These are phyloP conservation scores for Aspergillus uvarum DNA, from an alignment of 2,329 filamentous ascomycete genomes.

Conservation along the genomic window DNA sequence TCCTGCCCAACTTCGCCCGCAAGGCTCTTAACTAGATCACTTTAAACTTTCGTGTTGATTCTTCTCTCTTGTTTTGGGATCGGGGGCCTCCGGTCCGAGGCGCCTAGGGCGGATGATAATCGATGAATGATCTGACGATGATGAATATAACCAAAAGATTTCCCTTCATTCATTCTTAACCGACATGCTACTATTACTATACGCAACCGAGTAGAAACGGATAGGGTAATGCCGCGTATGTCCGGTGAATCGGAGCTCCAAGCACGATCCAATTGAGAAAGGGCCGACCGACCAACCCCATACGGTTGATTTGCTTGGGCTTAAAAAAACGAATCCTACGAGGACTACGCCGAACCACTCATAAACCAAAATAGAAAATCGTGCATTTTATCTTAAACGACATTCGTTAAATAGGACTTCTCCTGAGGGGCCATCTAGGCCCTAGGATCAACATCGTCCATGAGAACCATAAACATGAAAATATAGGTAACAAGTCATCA, in stretches of 20 bases:
- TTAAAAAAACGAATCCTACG: neutral
- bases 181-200: no score
- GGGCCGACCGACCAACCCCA: no score
- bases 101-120: conserved; percentile 12
- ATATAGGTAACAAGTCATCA: conserved; percentile 19
- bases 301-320: no score
- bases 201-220: no score
- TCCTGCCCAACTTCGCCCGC: conserved; percentile 90
- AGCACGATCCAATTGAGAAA: no score
- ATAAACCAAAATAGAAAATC: neutral
- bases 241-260: no score
- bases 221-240: no score
- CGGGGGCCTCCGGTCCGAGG: conserved; percentile 9
- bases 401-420: conserved; percentile 23
- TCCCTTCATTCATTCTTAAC: neutral
- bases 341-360: neutral
- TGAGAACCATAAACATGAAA: conserved; percentile 29
- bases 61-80: conserved; percentile 10
- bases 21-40: conserved; percentile 56
- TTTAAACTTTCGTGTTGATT: conserved; percentile 5
- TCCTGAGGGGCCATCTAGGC: conserved; percentile 6
- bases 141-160: conserved; percentile 14
- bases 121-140: conserved; percentile 22
- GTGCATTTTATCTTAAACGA: conserved; percentile 17
- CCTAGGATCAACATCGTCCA: conserved; percentile 24